Conservation (phyloP, 768 basidiomycete species). For the Phaeolepiota aurea region DNA sequence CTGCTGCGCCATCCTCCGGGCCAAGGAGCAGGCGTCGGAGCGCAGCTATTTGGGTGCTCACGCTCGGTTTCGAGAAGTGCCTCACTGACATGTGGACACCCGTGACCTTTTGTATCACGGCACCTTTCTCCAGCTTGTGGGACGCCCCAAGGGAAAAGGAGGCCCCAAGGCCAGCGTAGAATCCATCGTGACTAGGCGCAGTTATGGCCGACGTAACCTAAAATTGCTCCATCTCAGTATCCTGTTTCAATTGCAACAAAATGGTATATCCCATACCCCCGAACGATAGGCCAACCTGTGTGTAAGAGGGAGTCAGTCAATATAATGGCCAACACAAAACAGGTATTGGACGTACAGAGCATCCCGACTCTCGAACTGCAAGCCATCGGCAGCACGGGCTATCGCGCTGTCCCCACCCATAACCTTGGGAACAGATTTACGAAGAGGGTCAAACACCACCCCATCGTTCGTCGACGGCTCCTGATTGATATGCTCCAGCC, state of each 20-base stretch:
- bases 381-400: slow-evolving; percentile 65
- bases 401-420: slow-evolving; percentile 43
- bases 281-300: slow-evolving; percentile 4
- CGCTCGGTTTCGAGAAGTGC: slow-evolving; percentile 41
- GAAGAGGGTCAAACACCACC: slow-evolving; percentile 43
- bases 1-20: slow-evolving; percentile 25
- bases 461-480: slow-evolving; percentile 74
- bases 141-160: slow-evolving; percentile 53
- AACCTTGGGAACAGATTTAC: slow-evolving; percentile 34
- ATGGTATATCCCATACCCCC: neutral
- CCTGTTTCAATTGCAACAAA: neutral
- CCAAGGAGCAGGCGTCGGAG: slow-evolving; percentile 58
- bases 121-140: slow-evolving; percentile 52
- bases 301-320: neutral
- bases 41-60: slow-evolving; percentile 77
- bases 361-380: slow-evolving; percentile 62
- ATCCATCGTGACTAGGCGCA: slow-evolving; percentile 43
- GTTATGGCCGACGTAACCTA: slow-evolving; percentile 55
- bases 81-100: slow-evolving; percentile 61
- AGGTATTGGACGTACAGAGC: slow-evolving; percentile 47
- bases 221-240: neutral
- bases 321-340: neutral
- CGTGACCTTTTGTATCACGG: slow-evolving; percentile 53
- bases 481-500: slow-evolving; percentile 56
- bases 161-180: slow-evolving; percentile 58